Evolutionary conservation across 2,329 filamentous ascomycete species (phyloP).

Genomic region (Malbranchea cinnamomea): DNA sequence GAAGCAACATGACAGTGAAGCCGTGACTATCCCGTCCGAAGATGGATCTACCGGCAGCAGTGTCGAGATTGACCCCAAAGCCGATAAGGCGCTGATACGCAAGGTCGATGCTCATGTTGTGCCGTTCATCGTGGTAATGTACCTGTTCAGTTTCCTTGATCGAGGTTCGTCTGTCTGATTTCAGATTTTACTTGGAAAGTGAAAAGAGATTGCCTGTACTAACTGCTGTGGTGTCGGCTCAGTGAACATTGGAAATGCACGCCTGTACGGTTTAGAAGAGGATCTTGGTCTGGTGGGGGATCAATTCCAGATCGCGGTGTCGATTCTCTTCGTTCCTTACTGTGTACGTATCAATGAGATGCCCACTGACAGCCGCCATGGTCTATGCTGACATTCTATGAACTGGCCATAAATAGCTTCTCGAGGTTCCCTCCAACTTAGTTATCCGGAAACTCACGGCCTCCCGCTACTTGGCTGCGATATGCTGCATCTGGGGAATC

Average conservation of each 20-base stretch:
- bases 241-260: slow-evolving; percentile 60
- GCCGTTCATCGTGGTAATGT: slow-evolving; percentile 32
- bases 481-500: slow-evolving; percentile 47
- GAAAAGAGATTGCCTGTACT: neutral
- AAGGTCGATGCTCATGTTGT: slow-evolving; percentile 29
- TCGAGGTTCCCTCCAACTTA: slow-evolving; percentile 52
- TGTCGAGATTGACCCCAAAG: slow-evolving; percentile 16
- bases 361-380: neutral
- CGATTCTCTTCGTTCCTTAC: slow-evolving; percentile 53
- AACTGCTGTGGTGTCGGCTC: slow-evolving; percentile 3
- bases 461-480: slow-evolving; percentile 38
- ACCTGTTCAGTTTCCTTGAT: slow-evolving; percentile 63
- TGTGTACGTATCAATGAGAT: slow-evolving; percentile 23
- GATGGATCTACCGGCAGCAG: no score
- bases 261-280: slow-evolving; percentile 47
- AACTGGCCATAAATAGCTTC: slow-evolving; percentile 19
- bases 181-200: slow-evolving; percentile 1
- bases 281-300: slow-evolving; percentile 46
- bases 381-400: slow-evolving; percentile 9
- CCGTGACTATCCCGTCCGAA: neutral
- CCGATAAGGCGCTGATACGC: slow-evolving; percentile 18
- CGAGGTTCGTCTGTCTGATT: slow-evolving; percentile 25
- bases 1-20: neutral
- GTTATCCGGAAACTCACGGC: slow-evolving; percentile 49
- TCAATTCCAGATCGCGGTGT: slow-evolving; percentile 56